Base-by-base conservation (phyloP, 2,329 filamentous ascomycete genomes). In the Thelonectria olida region DNA sequence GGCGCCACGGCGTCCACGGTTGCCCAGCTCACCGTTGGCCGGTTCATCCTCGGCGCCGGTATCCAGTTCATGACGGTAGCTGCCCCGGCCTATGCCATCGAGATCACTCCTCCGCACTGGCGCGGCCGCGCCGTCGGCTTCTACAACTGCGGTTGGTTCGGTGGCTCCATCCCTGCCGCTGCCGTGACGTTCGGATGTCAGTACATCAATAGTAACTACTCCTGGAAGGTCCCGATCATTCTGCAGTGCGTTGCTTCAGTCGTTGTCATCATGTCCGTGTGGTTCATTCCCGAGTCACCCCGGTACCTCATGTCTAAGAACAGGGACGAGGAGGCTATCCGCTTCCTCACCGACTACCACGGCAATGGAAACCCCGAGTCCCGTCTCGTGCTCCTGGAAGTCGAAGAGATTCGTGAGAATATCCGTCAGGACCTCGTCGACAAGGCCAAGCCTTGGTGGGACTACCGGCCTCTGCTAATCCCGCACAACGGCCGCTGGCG, bases 101-200 rank as follows among this genome's bases (percentile, higher is more conserved):
- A 71, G 57, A 65, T 72, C 58, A 64, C 69, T 3, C 67, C 65
- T 19, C 69, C 69, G 7, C 65, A 63, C 2, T 70, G 68, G 69
- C 45, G 69, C 50, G 69, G 68, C 7, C 41, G 62, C n/a, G 66
- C 65, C 10, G 67, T 65, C 13, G 67, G 67, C 20, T 41, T 66
- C 4, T 71, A 70, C 45, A 69, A 70, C 19, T 42, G 39, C 42
- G 54, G 54, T 13, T 57, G 54, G 54, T 57, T 50, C 23, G 25
- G 49, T 20, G 54, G 54, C 4, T 36, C 50, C 13, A 42, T 53
- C 17, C 41, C 36, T 42, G 28, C 12, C 27, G 50, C 28, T 28
- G n/a, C 9, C 4, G 38, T 41, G 34, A 28, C 10, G 19, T 12
- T 15, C 13, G 22, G n/a, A 15, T 19, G 10, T 19, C 9, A 7